These are phyloP conservation scores for Aspergillus flavus DNA, from an alignment of 2,329 filamentous ascomycete genomes.

Conservation along the genomic window DNA sequence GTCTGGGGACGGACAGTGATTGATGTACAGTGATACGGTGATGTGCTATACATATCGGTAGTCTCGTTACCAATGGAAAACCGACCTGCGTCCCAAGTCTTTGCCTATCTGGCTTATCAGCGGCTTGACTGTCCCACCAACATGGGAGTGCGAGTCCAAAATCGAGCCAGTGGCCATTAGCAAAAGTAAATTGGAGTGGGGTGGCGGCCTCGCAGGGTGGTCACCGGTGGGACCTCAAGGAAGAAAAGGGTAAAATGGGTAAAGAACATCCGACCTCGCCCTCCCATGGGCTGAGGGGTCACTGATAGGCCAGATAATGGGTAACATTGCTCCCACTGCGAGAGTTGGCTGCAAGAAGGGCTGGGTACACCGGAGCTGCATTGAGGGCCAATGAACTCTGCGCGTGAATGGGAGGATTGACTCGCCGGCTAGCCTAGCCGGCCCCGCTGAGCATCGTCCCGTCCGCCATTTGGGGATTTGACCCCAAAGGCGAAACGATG, in stretches of 20 bases:
- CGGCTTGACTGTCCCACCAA: constrained; percentile 19
- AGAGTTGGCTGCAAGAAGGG: constrained; percentile 13
- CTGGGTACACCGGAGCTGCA: constrained; percentile 16
- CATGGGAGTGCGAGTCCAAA: constrained; percentile 15
- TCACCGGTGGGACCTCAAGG: background rate
- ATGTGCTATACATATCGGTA: constrained; percentile 16
- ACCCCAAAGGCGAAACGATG: constrained; percentile 9
- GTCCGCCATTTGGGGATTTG: constrained; percentile 25
- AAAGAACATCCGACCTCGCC: background rate
- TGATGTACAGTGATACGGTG: constrained; percentile 10
- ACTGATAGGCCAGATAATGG: constrained; percentile 9
- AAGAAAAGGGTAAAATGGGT: background rate
- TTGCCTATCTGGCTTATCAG: constrained; percentile 23
- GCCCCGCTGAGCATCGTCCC: constrained; percentile 26
- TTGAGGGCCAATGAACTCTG: constrained; percentile 18
- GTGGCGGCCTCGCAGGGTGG: constrained; percentile 1
- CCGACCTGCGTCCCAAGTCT: constrained; percentile 8
- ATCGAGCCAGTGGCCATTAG: constrained; percentile 17
- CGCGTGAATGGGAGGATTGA: constrained; percentile 23
- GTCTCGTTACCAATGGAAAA: constrained; percentile 16
- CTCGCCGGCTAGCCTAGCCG: constrained; percentile 26
- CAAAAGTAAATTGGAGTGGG: constrained; percentile 15
- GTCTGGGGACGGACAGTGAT: background rate
- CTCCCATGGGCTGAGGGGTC: constrained; percentile 11
- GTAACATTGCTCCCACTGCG: constrained; percentile 11